Evolutionary conservation across 2,329 filamentous ascomycete species (phyloP), one percentile per base, ranked within the genome.

Genomic region (Aspergillus aculeatinus): DNA sequence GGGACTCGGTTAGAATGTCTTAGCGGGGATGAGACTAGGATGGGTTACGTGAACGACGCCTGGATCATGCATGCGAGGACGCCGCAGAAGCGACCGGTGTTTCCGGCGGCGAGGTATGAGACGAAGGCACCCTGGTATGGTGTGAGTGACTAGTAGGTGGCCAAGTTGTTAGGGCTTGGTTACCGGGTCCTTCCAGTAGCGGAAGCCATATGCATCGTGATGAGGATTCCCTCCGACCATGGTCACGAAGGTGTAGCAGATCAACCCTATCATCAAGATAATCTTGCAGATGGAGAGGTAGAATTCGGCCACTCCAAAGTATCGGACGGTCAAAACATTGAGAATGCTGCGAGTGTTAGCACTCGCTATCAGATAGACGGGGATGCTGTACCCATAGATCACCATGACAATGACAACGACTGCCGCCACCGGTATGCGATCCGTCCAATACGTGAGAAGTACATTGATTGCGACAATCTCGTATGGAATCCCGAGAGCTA

Each of bases 181-280:
- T 25, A 69, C 89, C 0, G 89, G 89, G 29, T 78, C 63, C 5
- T 68, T 72, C 78, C 86, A 89, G 68, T 87, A 84, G 16, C 86
- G 82, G 70, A 92, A 92, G 0, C 89, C 89, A 63, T 90, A 89
- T 0, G 82, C 79, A 66, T 91, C 87, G 54, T 84, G 80, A 0
- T 85, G 72, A 0, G 91, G 90, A 67, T 93, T 93, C 2, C 89
- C 91, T 7, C 90, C 91, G 0, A 94, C 79, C 87, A 93, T 92
- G 60, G 88, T 87, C 61, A 95, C 80, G 67, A 95, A 90, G 2
- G 91, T 92, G 52, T 69, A 74, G 25, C 68, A 52, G 39, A 73
- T 67, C n/a, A 71, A 50, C 2, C 69, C 68, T 23, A 74, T 29
- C 63, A 74, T 70, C 23, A 74, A 63, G 16, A 74, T 52, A 0